A percentile compares a stretch with the other conserved stretches of the same genome.
phyloP scores from a whole-genome alignment of 345 rosid genomes.

The Pelargonium nanum region DNA sequence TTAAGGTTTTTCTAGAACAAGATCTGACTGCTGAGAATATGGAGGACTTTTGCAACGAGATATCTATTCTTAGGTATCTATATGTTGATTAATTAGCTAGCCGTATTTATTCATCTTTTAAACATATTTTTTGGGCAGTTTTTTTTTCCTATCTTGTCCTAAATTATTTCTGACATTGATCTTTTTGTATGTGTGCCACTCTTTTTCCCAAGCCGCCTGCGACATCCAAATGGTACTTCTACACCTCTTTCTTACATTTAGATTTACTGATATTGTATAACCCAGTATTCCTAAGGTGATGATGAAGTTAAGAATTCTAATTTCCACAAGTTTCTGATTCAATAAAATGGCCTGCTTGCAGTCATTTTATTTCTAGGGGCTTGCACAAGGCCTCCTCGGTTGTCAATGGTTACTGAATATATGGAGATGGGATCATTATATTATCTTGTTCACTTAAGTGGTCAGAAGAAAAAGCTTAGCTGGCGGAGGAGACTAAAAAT shows the following conservation, averaged over 20 bases:
- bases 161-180: neutral
- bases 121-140: neutral
- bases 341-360: constrained; percentile 22
- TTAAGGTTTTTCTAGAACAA: constrained; percentile 92
- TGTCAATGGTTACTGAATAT: constrained; percentile 93
- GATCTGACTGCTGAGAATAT: constrained; percentile 93
- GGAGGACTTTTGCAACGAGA: constrained; percentile 98
- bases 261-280: too few species aligned
- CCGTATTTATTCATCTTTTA: neutral
- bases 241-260: too few species aligned
- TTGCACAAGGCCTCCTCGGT: constrained; percentile 81
- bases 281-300: too few species aligned
- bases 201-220: constrained; percentile 61
- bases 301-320: too few species aligned
- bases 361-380: constrained; percentile 98
- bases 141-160: too few species aligned
- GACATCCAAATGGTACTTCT: constrained; percentile 90
- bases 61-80: constrained; percentile 81
- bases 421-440: constrained; percentile 97
- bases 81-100: constrained; percentile 12
- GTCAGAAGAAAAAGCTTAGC: constrained; percentile 80
- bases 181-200: constrained; percentile 23
- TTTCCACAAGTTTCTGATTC: neutral
- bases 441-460: constrained; percentile 70
- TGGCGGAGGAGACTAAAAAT: constrained; percentile 83